Evolutionary conservation across 2,329 filamentous ascomycete genomes (phyloP).

Genomic region (Colletotrichum echinochloae): DNA sequence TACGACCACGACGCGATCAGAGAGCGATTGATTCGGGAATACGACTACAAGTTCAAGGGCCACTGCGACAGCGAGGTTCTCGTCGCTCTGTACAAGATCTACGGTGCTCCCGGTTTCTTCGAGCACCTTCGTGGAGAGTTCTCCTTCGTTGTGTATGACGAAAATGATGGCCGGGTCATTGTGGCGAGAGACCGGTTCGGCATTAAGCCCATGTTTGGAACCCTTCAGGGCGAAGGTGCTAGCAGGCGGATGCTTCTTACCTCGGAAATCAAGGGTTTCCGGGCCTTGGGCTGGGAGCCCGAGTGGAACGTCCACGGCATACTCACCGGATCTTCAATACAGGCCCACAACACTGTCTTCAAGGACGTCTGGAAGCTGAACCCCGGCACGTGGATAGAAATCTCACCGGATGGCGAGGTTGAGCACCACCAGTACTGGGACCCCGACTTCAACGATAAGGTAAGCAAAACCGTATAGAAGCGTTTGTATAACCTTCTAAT

Average conservation of each 20-base stretch:
- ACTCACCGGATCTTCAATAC: slow-evolving; percentile 56
- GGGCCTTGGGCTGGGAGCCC: slow-evolving; percentile 62
- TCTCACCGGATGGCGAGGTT: slow-evolving; percentile 50
- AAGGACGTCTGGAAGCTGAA: slow-evolving; percentile 58
- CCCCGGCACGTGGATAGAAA: slow-evolving; percentile 58
- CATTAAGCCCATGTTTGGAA: slow-evolving; percentile 69
- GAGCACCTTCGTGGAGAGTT: slow-evolving; percentile 66
- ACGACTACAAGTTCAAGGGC: slow-evolving; percentile 58
- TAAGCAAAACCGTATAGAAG: slow-evolving; percentile 40
- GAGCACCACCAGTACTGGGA: slow-evolving; percentile 64
- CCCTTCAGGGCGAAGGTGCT: slow-evolving; percentile 45
- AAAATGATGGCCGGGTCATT: slow-evolving; percentile 55
- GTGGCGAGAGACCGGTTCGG: slow-evolving; percentile 66
- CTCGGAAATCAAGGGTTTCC: slow-evolving; percentile 66
- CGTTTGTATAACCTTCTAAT: too few species aligned
- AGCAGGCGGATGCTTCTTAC: slow-evolving; percentile 58
- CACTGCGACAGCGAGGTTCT: slow-evolving; percentile 64
- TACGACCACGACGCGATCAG: slow-evolving; percentile 64
- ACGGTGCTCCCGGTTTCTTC: slow-evolving; percentile 54
- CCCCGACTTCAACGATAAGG: slow-evolving; percentile 64
- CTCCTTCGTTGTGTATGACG: slow-evolving; percentile 63
- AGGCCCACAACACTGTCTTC: slow-evolving; percentile 62
- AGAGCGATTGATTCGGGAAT: slow-evolving; percentile 48
- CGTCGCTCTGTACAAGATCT: slow-evolving; percentile 62
- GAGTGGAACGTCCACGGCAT: slow-evolving; percentile 65